phyloP scores from a whole-genome alignment of 2,329 filamentous ascomycete genomes.

The Aspergillus viridinutans region DNA sequence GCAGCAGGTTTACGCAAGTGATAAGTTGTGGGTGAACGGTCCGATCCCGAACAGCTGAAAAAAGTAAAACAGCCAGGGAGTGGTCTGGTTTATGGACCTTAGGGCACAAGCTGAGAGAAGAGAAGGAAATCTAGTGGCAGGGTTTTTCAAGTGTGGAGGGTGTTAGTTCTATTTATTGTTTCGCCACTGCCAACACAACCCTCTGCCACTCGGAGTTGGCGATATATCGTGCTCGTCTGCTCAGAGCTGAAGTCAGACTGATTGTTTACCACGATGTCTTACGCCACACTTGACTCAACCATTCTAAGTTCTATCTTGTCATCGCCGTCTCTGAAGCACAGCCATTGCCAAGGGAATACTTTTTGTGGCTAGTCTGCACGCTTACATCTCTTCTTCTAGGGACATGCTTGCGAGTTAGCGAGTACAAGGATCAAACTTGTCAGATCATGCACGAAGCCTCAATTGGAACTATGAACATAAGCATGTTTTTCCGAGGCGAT shows the following conservation, averaged over 20 bases:
- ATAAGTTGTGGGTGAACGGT: slow-evolving; percentile 5
- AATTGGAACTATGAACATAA: background rate
- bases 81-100: background rate
- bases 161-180: background rate
- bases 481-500: no score
- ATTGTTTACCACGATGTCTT: background rate
- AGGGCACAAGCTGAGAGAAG: background rate
- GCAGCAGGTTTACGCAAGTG: slow-evolving; percentile 14
- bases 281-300: background rate
- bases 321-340: background rate
- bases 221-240: background rate
- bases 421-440: background rate
- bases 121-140: background rate
- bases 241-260: background rate
- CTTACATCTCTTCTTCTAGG: background rate
- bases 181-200: background rate
- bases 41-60: slow-evolving; percentile 11
- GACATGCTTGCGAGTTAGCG: background rate
- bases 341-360: background rate
- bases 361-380: background rate
- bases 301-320: background rate
- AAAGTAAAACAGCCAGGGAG: background rate
- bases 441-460: background rate
- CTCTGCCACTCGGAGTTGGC: background rate
- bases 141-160: background rate